Conservation (phyloP, 2,329 filamentous ascomycete genomes). For the Helicocarpus griseus region DNA sequence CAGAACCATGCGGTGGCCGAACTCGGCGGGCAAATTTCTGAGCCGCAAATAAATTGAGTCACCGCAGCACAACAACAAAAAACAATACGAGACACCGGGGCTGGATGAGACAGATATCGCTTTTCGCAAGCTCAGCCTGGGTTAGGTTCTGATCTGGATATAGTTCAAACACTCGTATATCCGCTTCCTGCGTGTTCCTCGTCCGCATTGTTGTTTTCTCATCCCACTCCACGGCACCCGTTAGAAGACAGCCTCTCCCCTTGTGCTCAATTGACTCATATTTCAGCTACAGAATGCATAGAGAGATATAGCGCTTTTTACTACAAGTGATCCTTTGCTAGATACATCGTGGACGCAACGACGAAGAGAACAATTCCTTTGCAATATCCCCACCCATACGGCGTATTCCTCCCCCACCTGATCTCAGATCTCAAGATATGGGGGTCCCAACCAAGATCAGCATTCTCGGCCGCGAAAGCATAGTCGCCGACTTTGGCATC, state of each 20-base stretch:
- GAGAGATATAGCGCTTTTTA: not conserved
- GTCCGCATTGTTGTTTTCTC: not conserved
- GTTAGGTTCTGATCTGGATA: not conserved
- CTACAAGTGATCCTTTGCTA: not conserved
- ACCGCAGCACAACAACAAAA: not conserved
- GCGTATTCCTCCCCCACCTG: not conserved
- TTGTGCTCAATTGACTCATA: not conserved
- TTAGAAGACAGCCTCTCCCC: not conserved
- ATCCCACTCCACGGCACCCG: not conserved
- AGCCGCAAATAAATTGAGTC: not conserved
- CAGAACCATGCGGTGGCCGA: not conserved
- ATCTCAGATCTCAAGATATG: constrained; percentile 6
- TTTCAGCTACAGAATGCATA: constrained; percentile 7
- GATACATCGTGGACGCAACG: not conserved
- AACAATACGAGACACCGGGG: not conserved
- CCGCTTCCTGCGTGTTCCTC: not conserved
- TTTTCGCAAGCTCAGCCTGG: not conserved
- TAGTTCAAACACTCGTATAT: not conserved
- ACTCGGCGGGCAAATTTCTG: not conserved
- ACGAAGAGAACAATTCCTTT: not conserved
- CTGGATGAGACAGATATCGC: not conserved
- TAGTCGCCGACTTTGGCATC: constrained; percentile 83
- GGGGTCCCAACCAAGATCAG: constrained; percentile 52
- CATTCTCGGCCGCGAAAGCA: constrained; percentile 81
- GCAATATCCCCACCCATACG: not conserved